Evolutionary conservation across 192 early-diverging fungal species (phyloP).

Genomic region (Chytriomyces sp.): DNA sequence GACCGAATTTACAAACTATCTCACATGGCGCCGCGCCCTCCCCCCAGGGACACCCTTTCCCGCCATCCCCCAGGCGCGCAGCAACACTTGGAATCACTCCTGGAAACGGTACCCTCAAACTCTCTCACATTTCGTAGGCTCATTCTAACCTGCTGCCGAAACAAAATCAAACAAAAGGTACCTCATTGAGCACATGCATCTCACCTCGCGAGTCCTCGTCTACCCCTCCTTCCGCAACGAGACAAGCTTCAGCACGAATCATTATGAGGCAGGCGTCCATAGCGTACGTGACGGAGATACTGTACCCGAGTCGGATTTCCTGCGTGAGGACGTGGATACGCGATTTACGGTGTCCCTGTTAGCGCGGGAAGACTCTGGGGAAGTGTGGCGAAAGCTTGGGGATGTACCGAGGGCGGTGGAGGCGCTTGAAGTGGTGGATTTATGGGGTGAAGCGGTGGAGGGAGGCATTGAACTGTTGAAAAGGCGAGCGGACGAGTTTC

Average conservation of each 20-base stretch:
- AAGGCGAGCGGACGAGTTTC: neutral
- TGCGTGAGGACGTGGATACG: slow-evolving; percentile 17
- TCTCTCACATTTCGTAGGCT: no score
- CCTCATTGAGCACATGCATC: slow-evolving; percentile 43
- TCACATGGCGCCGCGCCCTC: neutral
- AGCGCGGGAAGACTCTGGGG: neutral
- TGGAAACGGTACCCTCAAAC: slow-evolving; percentile 43
- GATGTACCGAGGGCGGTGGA: neutral
- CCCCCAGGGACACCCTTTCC: neutral
- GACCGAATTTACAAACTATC: slow-evolving; percentile 28
- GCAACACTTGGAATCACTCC: slow-evolving; percentile 37
- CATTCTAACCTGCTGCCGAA: no score
- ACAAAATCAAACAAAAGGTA: no score
- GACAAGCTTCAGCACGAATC: slow-evolving; percentile 43
- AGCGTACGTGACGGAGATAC: slow-evolving; percentile 32
- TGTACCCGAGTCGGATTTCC: slow-evolving; percentile 27
- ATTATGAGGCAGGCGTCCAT: slow-evolving; percentile 44
- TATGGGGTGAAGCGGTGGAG: neutral
- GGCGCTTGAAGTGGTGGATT: neutral
- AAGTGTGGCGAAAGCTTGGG: slow-evolving; percentile 6
- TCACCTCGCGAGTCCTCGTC: slow-evolving; percentile 26
- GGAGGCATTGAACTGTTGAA: neutral
- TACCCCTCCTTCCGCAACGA: slow-evolving; percentile 40
- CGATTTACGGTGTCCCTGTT: slow-evolving; percentile 45
- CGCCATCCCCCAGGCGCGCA: slow-evolving; percentile 24